Conservation (phyloP, 176 grass and related monocot genomes). For the Oryza coarctata region DNA sequence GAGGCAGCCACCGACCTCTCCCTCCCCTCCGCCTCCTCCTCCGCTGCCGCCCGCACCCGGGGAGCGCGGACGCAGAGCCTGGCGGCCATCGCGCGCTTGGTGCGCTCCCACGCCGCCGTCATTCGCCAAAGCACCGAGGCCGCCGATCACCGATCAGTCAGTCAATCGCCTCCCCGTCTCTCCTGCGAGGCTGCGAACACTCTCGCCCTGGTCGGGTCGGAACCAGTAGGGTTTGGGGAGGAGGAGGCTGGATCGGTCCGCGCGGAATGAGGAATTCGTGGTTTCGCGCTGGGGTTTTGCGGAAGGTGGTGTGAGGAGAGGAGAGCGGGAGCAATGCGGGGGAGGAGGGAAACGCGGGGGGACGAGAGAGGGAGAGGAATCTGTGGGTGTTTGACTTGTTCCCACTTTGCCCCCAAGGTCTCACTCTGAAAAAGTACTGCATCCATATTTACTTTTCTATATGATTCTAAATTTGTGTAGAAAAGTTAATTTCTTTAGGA, state of each 20-base stretch:
- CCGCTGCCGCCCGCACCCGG: neutral
- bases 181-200: neutral
- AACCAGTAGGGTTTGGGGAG: neutral
- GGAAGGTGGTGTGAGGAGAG: constrained; percentile 27
- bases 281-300: constrained; percentile 17
- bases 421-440: too few species aligned
- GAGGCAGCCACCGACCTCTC: neutral
- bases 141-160: neutral
- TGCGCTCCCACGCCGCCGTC: constrained; percentile 52
- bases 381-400: constrained; percentile 19
- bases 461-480: too few species aligned
- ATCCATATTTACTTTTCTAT: too few species aligned
- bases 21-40: neutral
- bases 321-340: constrained; percentile 32
- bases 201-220: neutral
- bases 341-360: constrained; percentile 18
- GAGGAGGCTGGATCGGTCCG: neutral
- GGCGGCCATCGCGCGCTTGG: constrained; percentile 36
- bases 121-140: constrained; percentile 6
- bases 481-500: too few species aligned
- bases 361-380: neutral
- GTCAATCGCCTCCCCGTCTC: neutral
- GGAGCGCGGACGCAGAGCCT: constrained; percentile 39
- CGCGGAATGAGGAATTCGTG: neutral
- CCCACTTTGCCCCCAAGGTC: neutral